Evolutionary conservation across 2,329 filamentous ascomycete genomes (phyloP).

Genomic region (Aspergillus versicolor): DNA sequence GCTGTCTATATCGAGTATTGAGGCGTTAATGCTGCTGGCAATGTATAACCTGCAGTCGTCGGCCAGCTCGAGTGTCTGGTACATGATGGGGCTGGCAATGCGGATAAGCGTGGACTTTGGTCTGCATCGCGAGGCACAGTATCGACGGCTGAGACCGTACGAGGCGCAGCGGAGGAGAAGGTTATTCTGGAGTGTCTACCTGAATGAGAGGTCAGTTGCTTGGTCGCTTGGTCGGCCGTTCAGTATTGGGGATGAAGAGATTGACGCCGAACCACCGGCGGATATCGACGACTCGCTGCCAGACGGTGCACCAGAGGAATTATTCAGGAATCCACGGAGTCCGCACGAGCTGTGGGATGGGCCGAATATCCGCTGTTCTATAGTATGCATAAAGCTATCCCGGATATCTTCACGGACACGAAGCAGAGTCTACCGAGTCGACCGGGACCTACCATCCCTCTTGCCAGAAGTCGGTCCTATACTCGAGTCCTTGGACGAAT

Average conservation of each 20-base stretch:
- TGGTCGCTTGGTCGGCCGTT: slow-evolving; percentile 32
- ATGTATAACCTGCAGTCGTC: slow-evolving; percentile 25
- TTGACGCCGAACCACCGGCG: slow-evolving; percentile 24
- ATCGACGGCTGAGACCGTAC: slow-evolving; percentile 13
- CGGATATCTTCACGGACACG: slow-evolving; percentile 21
- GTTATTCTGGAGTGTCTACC: slow-evolving; percentile 35
- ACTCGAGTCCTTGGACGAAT: slow-evolving; percentile 14
- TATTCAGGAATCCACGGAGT: neutral
- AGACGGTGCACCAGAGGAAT: neutral
- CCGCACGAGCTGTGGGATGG: neutral
- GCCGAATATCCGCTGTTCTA: slow-evolving; percentile 10
- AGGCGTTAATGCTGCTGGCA: slow-evolving; percentile 24
- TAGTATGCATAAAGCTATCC: slow-evolving; percentile 16
- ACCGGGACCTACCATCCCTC: slow-evolving; percentile 1
- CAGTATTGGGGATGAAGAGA: slow-evolving; percentile 34
- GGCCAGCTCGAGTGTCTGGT: slow-evolving; percentile 25
- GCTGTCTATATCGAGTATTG: slow-evolving; percentile 16
- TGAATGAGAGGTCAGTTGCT: slow-evolving; percentile 28
- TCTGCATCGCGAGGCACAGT: slow-evolving; percentile 20
- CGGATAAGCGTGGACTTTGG: slow-evolving; percentile 28
- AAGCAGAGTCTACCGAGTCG: slow-evolving; percentile 18
- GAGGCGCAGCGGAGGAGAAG: slow-evolving; percentile 21
- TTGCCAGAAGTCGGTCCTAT: slow-evolving; percentile 14
- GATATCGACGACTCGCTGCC: slow-evolving; percentile 16
- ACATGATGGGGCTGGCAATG: slow-evolving; percentile 27